A percentile compares a stretch with the other conserved stretches of the same genome.
Evolutionary conservation across 805 yeast genomes (phyloP).

Genomic region (Schizosaccharomyces osmophilus): DNA sequence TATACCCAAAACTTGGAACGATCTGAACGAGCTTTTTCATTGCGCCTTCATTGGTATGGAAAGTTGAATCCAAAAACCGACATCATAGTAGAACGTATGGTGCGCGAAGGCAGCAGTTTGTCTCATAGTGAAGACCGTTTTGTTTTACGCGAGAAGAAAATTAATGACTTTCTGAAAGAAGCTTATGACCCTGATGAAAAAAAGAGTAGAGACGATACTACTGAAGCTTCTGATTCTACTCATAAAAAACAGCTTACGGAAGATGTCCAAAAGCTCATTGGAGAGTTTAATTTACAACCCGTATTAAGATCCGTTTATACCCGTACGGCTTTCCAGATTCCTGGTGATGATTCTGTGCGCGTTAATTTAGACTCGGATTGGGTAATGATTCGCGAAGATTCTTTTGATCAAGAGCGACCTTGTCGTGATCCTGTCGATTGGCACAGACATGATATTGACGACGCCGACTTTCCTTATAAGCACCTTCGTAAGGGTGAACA

Average conservation of each 20-base stretch:
- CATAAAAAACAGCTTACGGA: slow-evolving; percentile 25
- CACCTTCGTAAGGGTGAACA: slow-evolving; percentile 68
- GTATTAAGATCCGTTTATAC: slow-evolving; percentile 65
- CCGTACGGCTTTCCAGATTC: slow-evolving; percentile 91
- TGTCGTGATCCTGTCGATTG: slow-evolving; percentile 69
- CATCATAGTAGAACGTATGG: slow-evolving; percentile 57
- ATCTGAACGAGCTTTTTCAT: slow-evolving; percentile 28
- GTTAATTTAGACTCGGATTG: slow-evolving; percentile 78
- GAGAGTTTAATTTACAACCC: slow-evolving; percentile 51
- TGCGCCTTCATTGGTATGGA: slow-evolving; percentile 82
- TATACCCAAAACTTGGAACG: slow-evolving; percentile 55
- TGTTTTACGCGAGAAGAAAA: slow-evolving; percentile 53
- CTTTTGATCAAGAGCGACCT: slow-evolving; percentile 65
- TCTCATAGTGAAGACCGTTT: slow-evolving; percentile 29
- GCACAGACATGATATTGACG: slow-evolving; percentile 82
- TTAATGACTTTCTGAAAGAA: slow-evolving; percentile 45
- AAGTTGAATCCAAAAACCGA: slow-evolving; percentile 53
- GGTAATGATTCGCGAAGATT: slow-evolving; percentile 68
- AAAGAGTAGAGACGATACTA: slow-evolving; percentile 27
- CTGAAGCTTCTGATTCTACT: slow-evolving; percentile 26
- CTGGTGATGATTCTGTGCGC: slow-evolving; percentile 85
- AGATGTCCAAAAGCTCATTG: slow-evolving; percentile 37
- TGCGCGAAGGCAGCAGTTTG: slow-evolving; percentile 18
- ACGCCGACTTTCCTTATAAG: slow-evolving; percentile 41
- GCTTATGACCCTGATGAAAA: slow-evolving; percentile 25